phyloP scores from a whole-genome alignment of 805 yeast species.

The Hermanozyma aechmeae region DNA sequence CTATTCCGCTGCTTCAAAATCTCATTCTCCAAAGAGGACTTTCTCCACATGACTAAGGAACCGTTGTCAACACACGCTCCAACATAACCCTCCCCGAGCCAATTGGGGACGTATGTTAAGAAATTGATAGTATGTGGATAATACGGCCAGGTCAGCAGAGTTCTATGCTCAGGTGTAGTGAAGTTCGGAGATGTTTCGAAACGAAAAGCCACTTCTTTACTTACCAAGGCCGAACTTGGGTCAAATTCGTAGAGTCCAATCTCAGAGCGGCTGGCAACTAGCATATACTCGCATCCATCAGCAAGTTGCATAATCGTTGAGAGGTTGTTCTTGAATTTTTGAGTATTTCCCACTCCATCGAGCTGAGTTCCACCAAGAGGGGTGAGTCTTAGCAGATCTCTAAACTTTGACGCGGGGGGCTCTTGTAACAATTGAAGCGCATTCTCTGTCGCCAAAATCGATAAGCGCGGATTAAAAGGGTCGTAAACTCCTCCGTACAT shows the following conservation, averaged over 20 bases:
- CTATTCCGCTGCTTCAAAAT: not conserved
- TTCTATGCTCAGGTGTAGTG: not conserved
- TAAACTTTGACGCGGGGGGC: not conserved
- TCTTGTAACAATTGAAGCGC: not conserved
- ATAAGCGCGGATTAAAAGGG: not conserved
- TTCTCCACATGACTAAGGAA: not conserved
- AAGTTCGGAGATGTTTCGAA: not conserved
- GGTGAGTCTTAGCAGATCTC: not conserved
- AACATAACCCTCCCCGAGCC: not conserved
- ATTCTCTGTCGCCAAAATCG: not conserved
- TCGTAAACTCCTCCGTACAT: not conserved
- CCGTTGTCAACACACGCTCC: not conserved
- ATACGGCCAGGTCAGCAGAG: not conserved
- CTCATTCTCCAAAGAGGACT: not conserved
- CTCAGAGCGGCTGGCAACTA: not conserved
- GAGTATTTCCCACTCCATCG: not conserved
- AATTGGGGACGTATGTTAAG: not conserved
- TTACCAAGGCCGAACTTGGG: not conserved
- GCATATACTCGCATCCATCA: too few relatives aligned
- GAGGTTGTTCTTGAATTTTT: not conserved
- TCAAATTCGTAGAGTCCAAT: not conserved
- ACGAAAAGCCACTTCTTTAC: not conserved
- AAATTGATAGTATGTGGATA: not conserved
- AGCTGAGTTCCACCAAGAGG: not conserved
- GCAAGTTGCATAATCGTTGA: not conserved